A percentile compares a stretch with the other conserved stretches of the same genome.
phyloP scores from a whole-genome alignment of 2,329 filamentous ascomycete genomes.

The Ophiocordyceps camponoti-saundersi region DNA sequence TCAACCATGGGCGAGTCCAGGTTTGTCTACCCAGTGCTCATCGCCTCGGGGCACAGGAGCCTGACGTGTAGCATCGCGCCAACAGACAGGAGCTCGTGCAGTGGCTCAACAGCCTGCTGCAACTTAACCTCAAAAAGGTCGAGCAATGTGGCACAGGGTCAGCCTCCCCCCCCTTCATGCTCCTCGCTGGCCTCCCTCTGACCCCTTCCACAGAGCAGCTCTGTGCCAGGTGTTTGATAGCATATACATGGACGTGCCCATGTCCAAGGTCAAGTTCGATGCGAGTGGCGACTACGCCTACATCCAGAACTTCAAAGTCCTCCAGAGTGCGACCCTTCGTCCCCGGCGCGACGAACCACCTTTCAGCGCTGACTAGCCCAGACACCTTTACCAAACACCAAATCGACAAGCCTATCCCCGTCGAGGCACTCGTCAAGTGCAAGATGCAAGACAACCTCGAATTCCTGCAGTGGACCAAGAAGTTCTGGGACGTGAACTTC shows the following conservation, averaged over 20 bases:
- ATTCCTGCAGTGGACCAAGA: slow-evolving; percentile 93
- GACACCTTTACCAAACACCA: slow-evolving; percentile 73
- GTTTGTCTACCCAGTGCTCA: slow-evolving; percentile 8
- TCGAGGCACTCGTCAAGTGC: slow-evolving; percentile 83
- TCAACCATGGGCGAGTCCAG: slow-evolving; percentile 27
- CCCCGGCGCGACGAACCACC: too few species aligned
- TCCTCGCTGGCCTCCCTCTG: neutral
- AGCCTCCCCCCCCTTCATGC: slow-evolving; percentile 5
- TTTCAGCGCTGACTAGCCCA: slow-evolving; percentile 13
- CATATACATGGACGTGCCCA: slow-evolving; percentile 89
- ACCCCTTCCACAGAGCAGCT: slow-evolving; percentile 48
- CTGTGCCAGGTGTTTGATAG: slow-evolving; percentile 97
- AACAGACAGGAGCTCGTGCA: slow-evolving; percentile 82
- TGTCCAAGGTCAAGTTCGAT: slow-evolving; percentile 96
- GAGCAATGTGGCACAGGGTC: slow-evolving; percentile 98
- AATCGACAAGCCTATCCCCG: slow-evolving; percentile 78
- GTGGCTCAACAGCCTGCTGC: slow-evolving; percentile 95
- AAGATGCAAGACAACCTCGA: slow-evolving; percentile 99
- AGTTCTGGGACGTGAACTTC: slow-evolving; percentile 96
- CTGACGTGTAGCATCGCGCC: neutral
- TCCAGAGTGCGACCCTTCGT: slow-evolving; percentile 58
- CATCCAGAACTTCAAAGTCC: slow-evolving; percentile 93
- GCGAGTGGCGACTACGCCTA: slow-evolving; percentile 95
- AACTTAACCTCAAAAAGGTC: slow-evolving; percentile 96
- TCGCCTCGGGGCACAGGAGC: neutral